Conservation (phyloP, 1,139 yeast genomes). For the Scheffersomyces insectosa region DNA sequence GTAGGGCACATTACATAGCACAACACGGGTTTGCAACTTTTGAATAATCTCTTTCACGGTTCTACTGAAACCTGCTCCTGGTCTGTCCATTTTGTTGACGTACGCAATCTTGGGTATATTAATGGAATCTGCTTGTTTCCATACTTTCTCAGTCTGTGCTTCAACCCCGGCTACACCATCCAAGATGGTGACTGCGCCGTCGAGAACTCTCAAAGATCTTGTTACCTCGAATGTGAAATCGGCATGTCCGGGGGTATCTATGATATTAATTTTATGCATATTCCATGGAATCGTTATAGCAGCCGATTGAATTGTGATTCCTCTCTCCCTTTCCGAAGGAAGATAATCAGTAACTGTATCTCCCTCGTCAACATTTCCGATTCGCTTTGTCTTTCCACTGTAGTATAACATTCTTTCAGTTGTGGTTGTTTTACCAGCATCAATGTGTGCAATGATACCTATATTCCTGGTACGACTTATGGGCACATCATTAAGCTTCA, state of each 20-base stretch:
- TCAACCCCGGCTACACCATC: slow-evolving; percentile 99
- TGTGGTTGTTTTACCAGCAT: slow-evolving; percentile 90
- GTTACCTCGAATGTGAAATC: slow-evolving; percentile 96
- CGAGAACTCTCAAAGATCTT: slow-evolving; percentile 83
- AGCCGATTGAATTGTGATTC: slow-evolving; percentile 95
- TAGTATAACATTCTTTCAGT: slow-evolving; percentile 90
- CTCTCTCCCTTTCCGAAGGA: slow-evolving; percentile 88
- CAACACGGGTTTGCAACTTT: slow-evolving; percentile 73
- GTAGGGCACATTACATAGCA: slow-evolving; percentile 77
- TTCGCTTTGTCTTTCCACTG: slow-evolving; percentile 74
- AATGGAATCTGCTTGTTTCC: slow-evolving; percentile 79
- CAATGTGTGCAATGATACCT: slow-evolving; percentile 84
- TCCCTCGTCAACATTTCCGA: slow-evolving; percentile 96
- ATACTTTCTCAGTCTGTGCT: slow-evolving; percentile 95
- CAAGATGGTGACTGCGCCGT: slow-evolving; percentile 88
- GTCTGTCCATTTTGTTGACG: slow-evolving; percentile 93
- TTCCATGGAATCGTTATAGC: slow-evolving; percentile 94
- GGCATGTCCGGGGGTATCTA: slow-evolving; percentile 98
- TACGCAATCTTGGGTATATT: slow-evolving; percentile 74
- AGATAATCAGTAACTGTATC: slow-evolving; percentile 94
- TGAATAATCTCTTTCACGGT: slow-evolving; percentile 84
- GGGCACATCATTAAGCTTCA: slow-evolving; percentile 29
- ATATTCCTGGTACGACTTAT: slow-evolving; percentile 57
- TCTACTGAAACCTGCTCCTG: slow-evolving; percentile 91
- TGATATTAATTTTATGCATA: slow-evolving; percentile 70